Evolutionary conservation across 208 protist genomes (phyloP).

Genomic region (Trypanosoma grayi): DNA sequence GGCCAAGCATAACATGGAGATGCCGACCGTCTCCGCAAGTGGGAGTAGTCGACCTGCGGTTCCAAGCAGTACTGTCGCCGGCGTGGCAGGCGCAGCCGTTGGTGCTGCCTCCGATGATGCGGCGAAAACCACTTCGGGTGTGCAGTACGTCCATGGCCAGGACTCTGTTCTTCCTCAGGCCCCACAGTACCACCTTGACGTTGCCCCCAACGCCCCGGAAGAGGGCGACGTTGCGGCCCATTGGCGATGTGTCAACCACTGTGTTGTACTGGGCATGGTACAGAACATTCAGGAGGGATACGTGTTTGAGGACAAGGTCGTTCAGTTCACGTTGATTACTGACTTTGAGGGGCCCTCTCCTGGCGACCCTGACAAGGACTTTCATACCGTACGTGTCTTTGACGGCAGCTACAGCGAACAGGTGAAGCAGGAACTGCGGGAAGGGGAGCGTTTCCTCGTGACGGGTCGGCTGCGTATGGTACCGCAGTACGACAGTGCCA

Average conservation of each 20-base stretch:
- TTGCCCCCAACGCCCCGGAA: slow-evolving; percentile 84
- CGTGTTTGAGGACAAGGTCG: slow-evolving; percentile 82
- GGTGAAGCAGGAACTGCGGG: slow-evolving; percentile 37
- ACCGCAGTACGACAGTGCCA: slow-evolving; percentile 71
- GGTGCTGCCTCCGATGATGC: slow-evolving; percentile 9
- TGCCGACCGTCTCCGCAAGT: slow-evolving; percentile 32
- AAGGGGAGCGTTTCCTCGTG: slow-evolving; percentile 55
- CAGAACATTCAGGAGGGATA: slow-evolving; percentile 80
- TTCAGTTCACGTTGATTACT: slow-evolving; percentile 84
- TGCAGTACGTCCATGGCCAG: slow-evolving; percentile 61
- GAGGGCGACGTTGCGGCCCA: slow-evolving; percentile 79
- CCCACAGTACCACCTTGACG: slow-evolving; percentile 80
- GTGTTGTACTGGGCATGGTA: slow-evolving; percentile 75
- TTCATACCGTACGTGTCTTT: slow-evolving; percentile 83
- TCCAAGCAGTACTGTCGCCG: slow-evolving; percentile 10
- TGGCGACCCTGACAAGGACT: slow-evolving; percentile 86
- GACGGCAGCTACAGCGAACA: slow-evolving; percentile 43
- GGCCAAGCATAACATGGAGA: slow-evolving; percentile 88
- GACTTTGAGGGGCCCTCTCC: slow-evolving; percentile 71
- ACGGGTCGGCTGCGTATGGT: slow-evolving; percentile 80
- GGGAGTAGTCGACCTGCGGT: not conserved
- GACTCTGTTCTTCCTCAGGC: slow-evolving; percentile 58
- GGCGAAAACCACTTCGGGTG: slow-evolving; percentile 12
- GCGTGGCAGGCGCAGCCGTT: not conserved
- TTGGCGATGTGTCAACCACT: slow-evolving; percentile 84